Evolutionary conservation across 2,329 filamentous ascomycete genomes (phyloP).

Genomic region (Colletotrichum cereale): DNA sequence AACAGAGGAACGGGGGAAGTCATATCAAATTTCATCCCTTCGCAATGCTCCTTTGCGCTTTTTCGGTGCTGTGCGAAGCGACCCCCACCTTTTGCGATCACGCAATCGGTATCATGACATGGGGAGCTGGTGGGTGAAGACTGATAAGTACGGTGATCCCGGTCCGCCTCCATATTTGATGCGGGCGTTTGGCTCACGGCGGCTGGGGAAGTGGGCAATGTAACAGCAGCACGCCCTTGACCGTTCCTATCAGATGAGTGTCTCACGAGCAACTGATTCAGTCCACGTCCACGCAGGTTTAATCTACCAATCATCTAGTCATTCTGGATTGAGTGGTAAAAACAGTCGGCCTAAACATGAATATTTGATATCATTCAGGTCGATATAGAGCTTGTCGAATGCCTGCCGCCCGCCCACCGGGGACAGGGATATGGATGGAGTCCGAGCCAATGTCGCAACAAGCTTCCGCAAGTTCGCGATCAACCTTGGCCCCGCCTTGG

Average conservation of each 20-base stretch:
- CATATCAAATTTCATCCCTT: neutral
- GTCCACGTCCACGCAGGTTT: neutral
- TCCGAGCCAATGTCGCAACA: slow-evolving; percentile 32
- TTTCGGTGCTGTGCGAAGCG: neutral
- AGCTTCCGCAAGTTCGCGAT: slow-evolving; percentile 38
- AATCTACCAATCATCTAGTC: neutral
- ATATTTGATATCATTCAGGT: neutral
- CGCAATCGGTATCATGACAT: slow-evolving; percentile 9
- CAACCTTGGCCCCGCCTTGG: slow-evolving; percentile 32
- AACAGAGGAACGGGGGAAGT: neutral
- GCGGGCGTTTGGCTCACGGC: neutral
- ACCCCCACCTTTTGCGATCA: neutral
- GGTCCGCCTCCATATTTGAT: slow-evolving; percentile 2
- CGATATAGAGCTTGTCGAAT: neutral
- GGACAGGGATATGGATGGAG: slow-evolving; percentile 5
- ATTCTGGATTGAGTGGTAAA: neutral
- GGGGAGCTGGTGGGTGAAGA: neutral
- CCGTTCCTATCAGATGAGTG: neutral
- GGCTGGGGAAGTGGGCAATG: slow-evolving; percentile 5
- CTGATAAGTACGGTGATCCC: neutral
- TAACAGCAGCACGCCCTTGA: neutral
- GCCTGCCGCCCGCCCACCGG: neutral
- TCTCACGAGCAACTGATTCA: neutral
- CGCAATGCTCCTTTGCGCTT: neutral
- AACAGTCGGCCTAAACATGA: no score